A percentile compares a stretch with the other conserved stretches of the same genome.
Conservation (phyloP, 2,329 filamentous ascomycete genomes). For the Ascochyta fabae region DNA sequence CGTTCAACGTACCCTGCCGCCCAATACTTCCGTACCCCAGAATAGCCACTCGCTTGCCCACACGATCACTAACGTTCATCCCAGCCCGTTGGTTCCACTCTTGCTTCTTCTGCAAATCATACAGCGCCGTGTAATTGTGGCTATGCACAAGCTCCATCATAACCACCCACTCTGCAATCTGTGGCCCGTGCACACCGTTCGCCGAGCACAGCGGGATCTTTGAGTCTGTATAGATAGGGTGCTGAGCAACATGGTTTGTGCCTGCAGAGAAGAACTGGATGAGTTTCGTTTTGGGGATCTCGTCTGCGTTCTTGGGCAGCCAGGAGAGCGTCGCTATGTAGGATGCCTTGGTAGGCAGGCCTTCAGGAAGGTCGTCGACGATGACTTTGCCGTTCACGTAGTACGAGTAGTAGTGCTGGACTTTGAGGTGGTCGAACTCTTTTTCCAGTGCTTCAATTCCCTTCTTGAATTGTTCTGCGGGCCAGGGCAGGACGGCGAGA, state of each 20-base stretch:
- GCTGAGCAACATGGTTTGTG: slow-evolving; percentile 60
- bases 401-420: slow-evolving; percentile 37
- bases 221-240: slow-evolving; percentile 61
- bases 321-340: slow-evolving; percentile 58
- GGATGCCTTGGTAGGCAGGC: slow-evolving; percentile 50
- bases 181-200: slow-evolving; percentile 66
- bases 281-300: slow-evolving; percentile 53
- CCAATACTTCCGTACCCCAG: slow-evolving; percentile 69
- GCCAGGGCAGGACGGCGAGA: slow-evolving; percentile 53
- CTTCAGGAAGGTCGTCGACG: slow-evolving; percentile 48
- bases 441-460: slow-evolving; percentile 34
- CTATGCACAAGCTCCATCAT: slow-evolving; percentile 66
- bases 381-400: slow-evolving; percentile 47
- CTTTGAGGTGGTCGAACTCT: slow-evolving; percentile 41
- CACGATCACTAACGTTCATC: slow-evolving; percentile 58
- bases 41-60: slow-evolving; percentile 65
- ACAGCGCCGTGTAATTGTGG: slow-evolving; percentile 61
- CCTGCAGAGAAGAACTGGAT: slow-evolving; percentile 66
- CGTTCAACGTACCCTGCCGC: slow-evolving; percentile 57
- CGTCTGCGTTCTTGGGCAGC: slow-evolving; percentile 49
- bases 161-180: slow-evolving; percentile 71
- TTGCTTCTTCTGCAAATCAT: slow-evolving; percentile 64
- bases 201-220: slow-evolving; percentile 62
- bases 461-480: slow-evolving; percentile 33
- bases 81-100: slow-evolving; percentile 56